phyloP scores from a whole-genome alignment of 805 yeast species.

The Candida namnaoensis region DNA sequence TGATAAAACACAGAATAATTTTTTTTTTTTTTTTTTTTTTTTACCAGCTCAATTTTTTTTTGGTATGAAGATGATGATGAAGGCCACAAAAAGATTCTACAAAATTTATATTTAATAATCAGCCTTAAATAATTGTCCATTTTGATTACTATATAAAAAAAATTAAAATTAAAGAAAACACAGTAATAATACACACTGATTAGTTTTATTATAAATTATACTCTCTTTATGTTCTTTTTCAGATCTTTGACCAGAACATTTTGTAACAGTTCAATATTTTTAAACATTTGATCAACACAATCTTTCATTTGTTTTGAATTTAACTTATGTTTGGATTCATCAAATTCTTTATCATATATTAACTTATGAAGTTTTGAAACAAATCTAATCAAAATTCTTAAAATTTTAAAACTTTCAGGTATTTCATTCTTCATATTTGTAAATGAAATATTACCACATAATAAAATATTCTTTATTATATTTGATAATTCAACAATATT shows the following conservation, averaged over 20 bases:
- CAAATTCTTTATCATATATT: slow-evolving; percentile 20
- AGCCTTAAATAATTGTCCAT: too few species aligned
- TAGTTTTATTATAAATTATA: too few species aligned
- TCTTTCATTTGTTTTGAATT: slow-evolving; percentile 16
- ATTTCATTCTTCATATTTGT: slow-evolving; percentile 17
- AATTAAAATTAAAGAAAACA: too few species aligned
- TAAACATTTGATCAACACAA: slow-evolving; percentile 21
- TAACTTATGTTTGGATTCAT: slow-evolving; percentile 13
- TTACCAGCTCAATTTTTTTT: too few species aligned
- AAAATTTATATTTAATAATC: too few species aligned
- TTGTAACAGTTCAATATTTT: slow-evolving; percentile 14
- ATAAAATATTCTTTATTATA: slow-evolving; percentile 22
- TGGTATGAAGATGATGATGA: too few species aligned
- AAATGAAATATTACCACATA: slow-evolving; percentile 23
- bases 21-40: too few species aligned
- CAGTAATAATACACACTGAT: too few species aligned
- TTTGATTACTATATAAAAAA: too few species aligned
- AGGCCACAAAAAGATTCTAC: too few species aligned
- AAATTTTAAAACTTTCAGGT: slow-evolving; percentile 13
- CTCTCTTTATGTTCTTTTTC: not conserved
- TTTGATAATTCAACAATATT: slow-evolving; percentile 22
- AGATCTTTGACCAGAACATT: not conserved
- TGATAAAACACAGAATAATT: too few species aligned
- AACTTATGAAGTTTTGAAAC: slow-evolving; percentile 21
- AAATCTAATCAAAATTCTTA: slow-evolving; percentile 19